Evolutionary conservation across 192 early-diverging fungal genomes (phyloP).

Genomic region (Rhizophagus prolifer): DNA sequence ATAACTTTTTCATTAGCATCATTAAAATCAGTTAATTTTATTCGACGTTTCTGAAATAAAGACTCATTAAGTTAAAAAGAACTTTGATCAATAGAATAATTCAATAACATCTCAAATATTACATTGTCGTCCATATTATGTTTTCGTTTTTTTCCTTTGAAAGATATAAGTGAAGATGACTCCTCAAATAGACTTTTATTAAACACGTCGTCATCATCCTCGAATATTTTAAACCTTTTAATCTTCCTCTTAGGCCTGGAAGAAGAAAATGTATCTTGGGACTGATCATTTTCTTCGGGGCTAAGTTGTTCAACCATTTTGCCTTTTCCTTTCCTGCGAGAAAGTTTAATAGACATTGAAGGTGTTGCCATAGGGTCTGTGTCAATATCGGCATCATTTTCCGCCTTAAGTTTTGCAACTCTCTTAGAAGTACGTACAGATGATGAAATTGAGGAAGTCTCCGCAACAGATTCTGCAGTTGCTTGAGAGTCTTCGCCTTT

Average conservation of each 20-base stretch:
- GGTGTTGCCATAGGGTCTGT: conserved; percentile 8
- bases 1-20: background rate
- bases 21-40: background rate
- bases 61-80: background rate
- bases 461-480: background rate
- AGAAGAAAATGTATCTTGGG: background rate
- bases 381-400: conserved; percentile 64
- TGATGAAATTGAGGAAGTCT: background rate
- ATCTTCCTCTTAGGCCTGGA: background rate
- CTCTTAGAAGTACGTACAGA: background rate
- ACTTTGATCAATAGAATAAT: background rate
- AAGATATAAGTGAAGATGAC: background rate
- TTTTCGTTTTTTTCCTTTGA: background rate
- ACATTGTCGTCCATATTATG: background rate
- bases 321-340: background rate
- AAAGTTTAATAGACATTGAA: background rate
- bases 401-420: conserved; percentile 38
- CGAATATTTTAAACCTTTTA: background rate
- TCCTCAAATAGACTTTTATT: background rate
- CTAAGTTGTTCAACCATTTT: background rate
- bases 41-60: background rate
- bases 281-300: background rate
- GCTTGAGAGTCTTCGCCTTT: background rate
- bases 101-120: background rate
- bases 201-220: background rate